Percentiles rank a stretch among this genome's conserved stretches.
phyloP scores from a whole-genome alignment of 305 asterid species.

The Caryopteris hybrid region DNA sequence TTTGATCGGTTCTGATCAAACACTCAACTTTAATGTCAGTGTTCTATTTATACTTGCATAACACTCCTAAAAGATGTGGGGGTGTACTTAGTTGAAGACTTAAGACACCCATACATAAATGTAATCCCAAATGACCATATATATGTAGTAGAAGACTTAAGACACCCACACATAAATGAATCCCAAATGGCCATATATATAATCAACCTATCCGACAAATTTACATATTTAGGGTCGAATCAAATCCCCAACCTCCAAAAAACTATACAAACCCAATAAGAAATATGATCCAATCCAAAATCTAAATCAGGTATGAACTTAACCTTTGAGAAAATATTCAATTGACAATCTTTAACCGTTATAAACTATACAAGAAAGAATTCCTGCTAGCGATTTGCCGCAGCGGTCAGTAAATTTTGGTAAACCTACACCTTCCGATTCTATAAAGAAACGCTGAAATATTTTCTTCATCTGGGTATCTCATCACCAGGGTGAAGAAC shows the following conservation, averaged over 20 bases:
- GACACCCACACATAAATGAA: no score
- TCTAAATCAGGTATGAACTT: background rate
- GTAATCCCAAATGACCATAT: no score
- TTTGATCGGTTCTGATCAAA: no score
- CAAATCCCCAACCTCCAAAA: background rate
- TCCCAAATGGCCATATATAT: no score
- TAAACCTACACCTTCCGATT: slow-evolving; percentile 20
- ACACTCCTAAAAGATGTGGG: no score
- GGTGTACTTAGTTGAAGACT: no score
- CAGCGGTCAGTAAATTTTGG: slow-evolving; percentile 23
- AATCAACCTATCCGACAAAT: no score
- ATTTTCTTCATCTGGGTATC: slow-evolving; percentile 17
- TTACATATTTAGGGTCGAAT: no score
- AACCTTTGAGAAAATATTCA: slow-evolving; percentile 2
- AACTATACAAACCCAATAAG: background rate
- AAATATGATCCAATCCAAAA: background rate
- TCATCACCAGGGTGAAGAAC: slow-evolving; percentile 9
- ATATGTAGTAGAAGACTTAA: no score
- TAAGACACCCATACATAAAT: no score
- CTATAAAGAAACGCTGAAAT: slow-evolving; percentile 7
- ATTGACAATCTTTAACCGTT: slow-evolving; percentile 1
- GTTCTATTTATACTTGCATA: no score
- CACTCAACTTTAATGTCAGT: no score
- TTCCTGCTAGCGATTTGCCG: slow-evolving; percentile 29
- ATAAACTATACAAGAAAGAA: slow-evolving; percentile 28